Conservation (phyloP, 1,139 yeast genomes). For the Candida gigantensis region DNA sequence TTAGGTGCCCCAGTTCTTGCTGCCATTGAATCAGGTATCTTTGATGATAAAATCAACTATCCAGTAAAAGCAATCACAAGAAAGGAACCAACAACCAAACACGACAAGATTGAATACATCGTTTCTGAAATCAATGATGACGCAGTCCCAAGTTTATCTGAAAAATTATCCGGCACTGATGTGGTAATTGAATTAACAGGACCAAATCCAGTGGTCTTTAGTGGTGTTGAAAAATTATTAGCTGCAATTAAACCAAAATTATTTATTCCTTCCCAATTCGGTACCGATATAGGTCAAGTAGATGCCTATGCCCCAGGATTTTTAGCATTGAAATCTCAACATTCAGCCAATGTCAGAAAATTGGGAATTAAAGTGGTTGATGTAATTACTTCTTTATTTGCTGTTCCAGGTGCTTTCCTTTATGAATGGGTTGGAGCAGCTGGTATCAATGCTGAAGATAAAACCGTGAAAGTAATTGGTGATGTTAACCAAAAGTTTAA, state of each 20-base stretch:
- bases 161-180: slow-evolving; percentile 49
- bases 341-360: slow-evolving; percentile 39
- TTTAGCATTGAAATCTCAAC: slow-evolving; percentile 38
- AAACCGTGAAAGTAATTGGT: slow-evolving; percentile 44
- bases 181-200: slow-evolving; percentile 49
- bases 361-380: slow-evolving; percentile 49
- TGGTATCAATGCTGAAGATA: slow-evolving; percentile 38
- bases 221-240: slow-evolving; percentile 34
- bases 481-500: slow-evolving; percentile 34
- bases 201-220: slow-evolving; percentile 24
- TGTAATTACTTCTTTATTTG: slow-evolving; percentile 46
- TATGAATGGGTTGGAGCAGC: slow-evolving; percentile 33
- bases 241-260: slow-evolving; percentile 47
- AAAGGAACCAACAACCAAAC: slow-evolving; percentile 34
- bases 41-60: slow-evolving; percentile 40
- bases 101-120: slow-evolving; percentile 44
- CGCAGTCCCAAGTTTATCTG: slow-evolving; percentile 25
- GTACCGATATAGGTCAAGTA: slow-evolving; percentile 38
- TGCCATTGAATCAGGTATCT: slow-evolving; percentile 44
- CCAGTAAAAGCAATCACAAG: slow-evolving; percentile 58
- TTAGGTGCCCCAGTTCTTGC: slow-evolving; percentile 50
- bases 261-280: slow-evolving; percentile 66
- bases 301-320: slow-evolving; percentile 32
- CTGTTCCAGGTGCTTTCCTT: slow-evolving; percentile 38
- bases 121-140: slow-evolving; percentile 27